Base-by-base conservation (phyloP, 164 flowering plant genomes). In the Chimonanthus praecox region DNA sequence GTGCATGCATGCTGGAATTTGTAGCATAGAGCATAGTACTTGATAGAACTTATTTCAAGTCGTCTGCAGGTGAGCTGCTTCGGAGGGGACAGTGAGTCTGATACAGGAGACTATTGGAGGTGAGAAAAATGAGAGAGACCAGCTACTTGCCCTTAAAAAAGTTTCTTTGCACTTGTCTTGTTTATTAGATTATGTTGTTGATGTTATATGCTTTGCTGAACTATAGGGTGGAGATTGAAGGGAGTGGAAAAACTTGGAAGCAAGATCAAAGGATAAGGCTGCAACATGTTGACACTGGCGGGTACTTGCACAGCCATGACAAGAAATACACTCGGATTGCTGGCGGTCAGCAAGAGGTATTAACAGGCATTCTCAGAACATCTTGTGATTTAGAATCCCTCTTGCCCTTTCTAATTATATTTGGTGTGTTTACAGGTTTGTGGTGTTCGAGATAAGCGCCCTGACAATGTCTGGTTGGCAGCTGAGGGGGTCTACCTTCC, bases 281-380 rank as follows among this genome's bases (percentile, higher is more conserved):
- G 78, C 92, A 86, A 64, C 98, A 96, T 75, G 86, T 94, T 43
- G 98, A 94, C 75, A 96, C 98, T 13, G 80, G 85, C 50, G 97
- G 97, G 67, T 94, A 90, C 75, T 85, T 96, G 15, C 99, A 96
- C 64, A 96, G 97, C 72, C 99, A 96, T 70, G 87, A 92, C 87
- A 94, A 96, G 89, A 96, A 94, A 75, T 96, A 94, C 85, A 65
- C 76, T 33, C 82, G 98, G 44, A 90, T 96, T 74, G 97, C 97
- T 72, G 99, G 98, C 4, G 97, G 97, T 45, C 99, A 96, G 82
- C 99, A 94, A 76, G 97, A 95, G 98, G 99, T 92, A 70, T 82
- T 63, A n/a, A 5, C 60, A 54, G 11, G 60, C 60, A 10, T 54
- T 54, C 60, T 54, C 60, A 3, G 60, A 68, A 11, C 13, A 67